Conservation (phyloP, 345 rosid genomes). For the Corchorus olitorius region DNA sequence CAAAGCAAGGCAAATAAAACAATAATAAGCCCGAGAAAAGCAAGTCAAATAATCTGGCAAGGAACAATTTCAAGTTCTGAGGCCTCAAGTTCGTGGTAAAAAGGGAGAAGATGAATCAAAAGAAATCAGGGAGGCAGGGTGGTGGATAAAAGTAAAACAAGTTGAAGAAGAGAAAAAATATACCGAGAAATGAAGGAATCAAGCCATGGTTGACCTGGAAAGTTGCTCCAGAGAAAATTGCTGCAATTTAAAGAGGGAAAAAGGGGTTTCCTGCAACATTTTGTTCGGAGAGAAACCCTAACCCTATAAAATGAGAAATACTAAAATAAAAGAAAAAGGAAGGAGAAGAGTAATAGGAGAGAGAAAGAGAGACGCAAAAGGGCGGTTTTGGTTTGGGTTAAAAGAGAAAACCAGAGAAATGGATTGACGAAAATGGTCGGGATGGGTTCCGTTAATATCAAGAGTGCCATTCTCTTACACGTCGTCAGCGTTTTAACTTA, state of each 20-base stretch:
- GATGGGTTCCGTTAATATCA: neutral
- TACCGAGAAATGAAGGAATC: constrained; percentile 48
- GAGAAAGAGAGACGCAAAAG: constrained; percentile 17
- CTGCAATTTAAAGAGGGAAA: constrained; percentile 14
- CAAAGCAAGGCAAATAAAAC: neutral
- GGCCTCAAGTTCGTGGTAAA: neutral
- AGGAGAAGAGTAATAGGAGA: neutral
- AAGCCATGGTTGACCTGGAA: constrained; percentile 41
- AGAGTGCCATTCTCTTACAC: constrained; percentile 17
- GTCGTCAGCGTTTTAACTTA: neutral
- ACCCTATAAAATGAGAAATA: constrained; percentile 30
- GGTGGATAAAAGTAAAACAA: neutral
- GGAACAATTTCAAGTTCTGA: neutral
- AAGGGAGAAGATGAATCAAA: neutral
- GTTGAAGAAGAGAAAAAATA: neutral
- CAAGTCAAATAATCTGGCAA: neutral
- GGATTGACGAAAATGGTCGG: constrained; percentile 1
- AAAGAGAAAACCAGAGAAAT: constrained; percentile 17
- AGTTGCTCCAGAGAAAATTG: constrained; percentile 28
- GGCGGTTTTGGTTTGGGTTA: constrained; percentile 21
- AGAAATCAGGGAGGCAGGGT: neutral
- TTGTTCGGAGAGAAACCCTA: constrained; percentile 43
- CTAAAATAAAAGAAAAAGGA: constrained; percentile 6
- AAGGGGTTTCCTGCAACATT: constrained; percentile 25
- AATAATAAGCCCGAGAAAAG: neutral